Base-by-base conservation (phyloP, 1,284 basidiomycete species). In the Fomitopsis pinicola region DNA sequence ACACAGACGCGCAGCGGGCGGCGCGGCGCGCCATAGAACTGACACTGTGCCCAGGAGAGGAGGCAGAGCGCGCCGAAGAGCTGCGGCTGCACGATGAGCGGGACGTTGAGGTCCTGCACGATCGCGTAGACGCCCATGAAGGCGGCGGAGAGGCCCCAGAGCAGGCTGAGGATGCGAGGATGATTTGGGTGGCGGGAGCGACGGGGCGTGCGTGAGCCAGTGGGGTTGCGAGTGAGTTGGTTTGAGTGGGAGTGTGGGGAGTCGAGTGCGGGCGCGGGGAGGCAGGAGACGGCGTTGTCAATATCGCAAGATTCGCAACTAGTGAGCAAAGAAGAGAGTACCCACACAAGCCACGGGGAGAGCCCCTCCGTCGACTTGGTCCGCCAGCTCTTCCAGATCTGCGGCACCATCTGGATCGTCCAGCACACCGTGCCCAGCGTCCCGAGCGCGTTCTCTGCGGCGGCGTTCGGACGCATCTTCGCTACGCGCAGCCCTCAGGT, bases 341-440 rank as follows among this genome's bases (percentile, higher is more conserved):
- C 52, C 6, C 44, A 89, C 87, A 92, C 84, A 42, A 95, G 80
- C 72, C 78, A 86, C 15, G 80, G 81, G 0, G 91, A 92, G 8
- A 94, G 78, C 0, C 92, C 92, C 28, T 85, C 79, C 0, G 89
- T 91, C 36, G 83, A 84, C 69, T 92, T 90, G 22, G 80, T 77
- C n/a, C 85, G 81, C 76, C 84, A 88, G 66, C 82, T 89, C 72
- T 94, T 93, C 82, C 84, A 85, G n/a, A 88, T 81, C 69, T 93
- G 92, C 12, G 91, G 92, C 12, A 92, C 71, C 33, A 94, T 77
- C 71, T 92, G 87, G 2, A 82, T 76, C 0, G 82, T 84, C 88
- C 88, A 90, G 58, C 82, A 83, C 15, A 90, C 73, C 0, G 87
- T 83, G 9, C 87, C 87, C 33, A 57, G 30, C 30, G 56, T 57